These are phyloP conservation scores for Brassica rapa DNA, from an alignment of 345 rosid genomes.

Conservation along the genomic window DNA sequence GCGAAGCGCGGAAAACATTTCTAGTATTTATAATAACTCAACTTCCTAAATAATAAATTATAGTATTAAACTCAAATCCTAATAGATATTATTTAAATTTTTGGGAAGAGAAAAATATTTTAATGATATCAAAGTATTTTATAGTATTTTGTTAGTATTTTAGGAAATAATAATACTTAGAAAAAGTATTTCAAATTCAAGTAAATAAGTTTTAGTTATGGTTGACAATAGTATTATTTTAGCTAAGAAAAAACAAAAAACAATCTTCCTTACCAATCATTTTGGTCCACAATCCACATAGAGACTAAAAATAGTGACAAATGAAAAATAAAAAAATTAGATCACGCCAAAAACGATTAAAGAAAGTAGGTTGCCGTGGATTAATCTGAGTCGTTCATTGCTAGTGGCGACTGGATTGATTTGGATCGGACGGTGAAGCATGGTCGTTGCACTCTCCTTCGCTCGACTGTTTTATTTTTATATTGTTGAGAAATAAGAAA, in stretches of 20 bases:
- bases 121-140: too few relatives aligned
- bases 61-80: not conserved
- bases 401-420: slow-evolving; percentile 28
- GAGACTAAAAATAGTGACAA: slow-evolving; percentile 22
- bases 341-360: slow-evolving; percentile 25
- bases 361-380: slow-evolving; percentile 36
- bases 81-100: too few relatives aligned
- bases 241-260: not conserved
- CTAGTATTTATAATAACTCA: too few relatives aligned
- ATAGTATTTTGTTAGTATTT: too few relatives aligned
- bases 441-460: slow-evolving; percentile 17
- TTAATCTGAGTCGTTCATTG: slow-evolving; percentile 7
- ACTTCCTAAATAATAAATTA: not conserved
- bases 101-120: too few relatives aligned
- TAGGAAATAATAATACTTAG: too few relatives aligned
- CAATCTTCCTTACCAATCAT: not conserved
- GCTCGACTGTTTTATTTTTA: not conserved
- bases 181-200: too few relatives aligned
- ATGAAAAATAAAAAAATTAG: slow-evolving; percentile 28
- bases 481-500: slow-evolving; percentile 20
- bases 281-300: slow-evolving; percentile 36
- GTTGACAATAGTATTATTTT: too few relatives aligned
- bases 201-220: too few relatives aligned
- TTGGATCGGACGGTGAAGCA: slow-evolving; percentile 43
- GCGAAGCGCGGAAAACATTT: too few relatives aligned